Base-by-base conservation (phyloP, 805 yeast species). In the Sugiyamaella smithiae region DNA sequence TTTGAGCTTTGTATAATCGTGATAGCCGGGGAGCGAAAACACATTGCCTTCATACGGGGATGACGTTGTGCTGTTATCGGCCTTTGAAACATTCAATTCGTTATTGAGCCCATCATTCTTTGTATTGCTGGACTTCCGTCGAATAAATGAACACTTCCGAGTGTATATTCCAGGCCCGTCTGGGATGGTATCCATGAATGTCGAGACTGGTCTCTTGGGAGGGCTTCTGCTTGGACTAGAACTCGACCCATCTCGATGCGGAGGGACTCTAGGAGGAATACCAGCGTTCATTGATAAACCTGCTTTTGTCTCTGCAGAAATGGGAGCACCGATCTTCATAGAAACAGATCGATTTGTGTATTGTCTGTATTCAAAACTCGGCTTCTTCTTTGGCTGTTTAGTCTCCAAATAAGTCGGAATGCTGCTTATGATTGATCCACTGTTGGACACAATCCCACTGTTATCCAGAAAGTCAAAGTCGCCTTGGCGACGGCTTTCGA, bases 261-360 rank as follows among this genome's bases (percentile, higher is more conserved):
- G 52, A 3, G 63, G 63, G 9, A 57, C 62, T 32, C 43, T 44
- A 5, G 63, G 63, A 14, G 63, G 63, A 32, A 59, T 58, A 1
- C 63, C 63, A 11, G 58, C 60, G 40, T 58, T 56, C 51, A 11
- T 26, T 19, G 42, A 22, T 17, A 35, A 14, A 7, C 17, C 36
- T 16, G 40, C 25, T 7, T 35, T 25, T 19, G 38, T 24, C 28
- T 22, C 20, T 28, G 20, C 33, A 19, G 32, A 24, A 19, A 14
- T 33, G 12, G 20, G 24, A 5, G 12, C 19, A 5, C 43, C 14
- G 12, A 9, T 35, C 22, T 19, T 31, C 8, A 8, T 16, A 25
- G 33, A n/a, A n/a, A 19, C 41, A 24, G 32, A 3, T 5, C 43
- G 28, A 33, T 37, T 29, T 17, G 16, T 24, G 28, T 43, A 32